These are phyloP conservation scores for Schizosaccharomyces octosporus DNA, from an alignment of 805 yeast species.

Conservation along the genomic window DNA sequence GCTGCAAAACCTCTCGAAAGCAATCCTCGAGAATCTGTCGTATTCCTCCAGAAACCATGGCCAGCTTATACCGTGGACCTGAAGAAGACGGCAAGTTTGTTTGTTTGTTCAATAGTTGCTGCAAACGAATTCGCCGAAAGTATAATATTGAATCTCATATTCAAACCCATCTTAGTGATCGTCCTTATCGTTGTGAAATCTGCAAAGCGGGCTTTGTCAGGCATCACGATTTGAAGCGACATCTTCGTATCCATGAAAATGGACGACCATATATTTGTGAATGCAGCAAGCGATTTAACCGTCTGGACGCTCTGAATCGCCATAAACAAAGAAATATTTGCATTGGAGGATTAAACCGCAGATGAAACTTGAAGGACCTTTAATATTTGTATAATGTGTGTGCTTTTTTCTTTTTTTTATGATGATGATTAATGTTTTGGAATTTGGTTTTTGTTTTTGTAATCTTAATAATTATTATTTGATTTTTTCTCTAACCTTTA, in stretches of 20 bases:
- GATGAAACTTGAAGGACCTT: conserved; percentile 2
- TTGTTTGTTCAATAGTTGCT: conserved; percentile 57
- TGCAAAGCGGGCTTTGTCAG: conserved; percentile 80
- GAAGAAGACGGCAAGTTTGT: conserved; percentile 35
- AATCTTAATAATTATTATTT: too few relatives aligned
- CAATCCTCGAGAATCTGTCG: conserved; percentile 20
- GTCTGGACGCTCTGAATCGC: conserved; percentile 68
- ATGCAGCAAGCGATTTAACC: conserved; percentile 81
- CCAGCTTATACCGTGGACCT: conserved; percentile 36
- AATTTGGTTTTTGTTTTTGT: too few relatives aligned
- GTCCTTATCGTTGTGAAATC: conserved; percentile 59
- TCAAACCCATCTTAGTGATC: conserved; percentile 83
- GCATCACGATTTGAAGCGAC: conserved; percentile 83
- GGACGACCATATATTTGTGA: conserved; percentile 38
- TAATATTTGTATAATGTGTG: background rate
- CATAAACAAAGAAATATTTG: conserved; percentile 66
- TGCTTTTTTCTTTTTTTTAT: too few relatives aligned
- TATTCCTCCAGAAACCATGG: conserved; percentile 73
- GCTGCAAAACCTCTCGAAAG: background rate
- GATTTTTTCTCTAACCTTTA: too few relatives aligned
- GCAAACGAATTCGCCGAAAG: conserved; percentile 61
- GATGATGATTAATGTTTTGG: too few relatives aligned
- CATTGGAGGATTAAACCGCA: conserved; percentile 32
- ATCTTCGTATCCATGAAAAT: conserved; percentile 54
- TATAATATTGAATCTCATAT: conserved; percentile 88